Evolutionary conservation across 345 rosid genomes (phyloP).

Genomic region (Mallotus nudiflorus): DNA sequence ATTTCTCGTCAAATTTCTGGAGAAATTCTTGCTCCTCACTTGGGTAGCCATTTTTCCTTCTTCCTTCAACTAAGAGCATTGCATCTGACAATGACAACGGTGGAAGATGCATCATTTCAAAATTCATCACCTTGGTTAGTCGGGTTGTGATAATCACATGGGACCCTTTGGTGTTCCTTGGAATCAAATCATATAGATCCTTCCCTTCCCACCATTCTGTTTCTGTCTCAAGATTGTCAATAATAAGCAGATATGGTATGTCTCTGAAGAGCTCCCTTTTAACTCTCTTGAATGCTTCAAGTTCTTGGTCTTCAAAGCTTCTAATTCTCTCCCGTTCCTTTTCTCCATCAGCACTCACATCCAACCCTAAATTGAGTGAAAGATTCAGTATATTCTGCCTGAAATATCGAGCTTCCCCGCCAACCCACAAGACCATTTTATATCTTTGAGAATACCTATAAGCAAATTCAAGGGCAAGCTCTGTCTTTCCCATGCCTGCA

Average conservation of each 20-base stretch:
- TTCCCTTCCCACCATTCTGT: constrained; percentile 98
- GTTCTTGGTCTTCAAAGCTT: constrained; percentile 85
- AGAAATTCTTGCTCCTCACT: constrained; percentile 63
- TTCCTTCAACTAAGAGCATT: constrained; percentile 64
- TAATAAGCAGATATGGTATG: constrained; percentile 80
- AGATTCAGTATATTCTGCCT: constrained; percentile 81
- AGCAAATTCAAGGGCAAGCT: constrained; percentile 83
- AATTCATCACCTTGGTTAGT: constrained; percentile 74
- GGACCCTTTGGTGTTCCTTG: constrained; percentile 77
- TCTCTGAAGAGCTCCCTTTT: constrained; percentile 79
- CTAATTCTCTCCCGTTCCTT: constrained; percentile 76
- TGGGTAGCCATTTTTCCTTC: constrained; percentile 63
- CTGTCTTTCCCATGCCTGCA: constrained; percentile 86
- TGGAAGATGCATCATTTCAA: constrained; percentile 59
- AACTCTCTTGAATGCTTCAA: constrained; percentile 83
- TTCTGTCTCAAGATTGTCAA: constrained; percentile 91
- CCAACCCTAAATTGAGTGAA: constrained; percentile 73
- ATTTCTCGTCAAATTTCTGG: constrained; percentile 61
- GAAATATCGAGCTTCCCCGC: constrained; percentile 81
- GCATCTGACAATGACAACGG: constrained; percentile 64
- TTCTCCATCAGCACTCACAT: constrained; percentile 85
- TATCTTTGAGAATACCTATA: constrained; percentile 77
- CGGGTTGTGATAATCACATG: constrained; percentile 85
- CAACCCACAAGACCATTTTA: constrained; percentile 88
- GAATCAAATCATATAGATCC: constrained; percentile 81